Conservation (phyloP, 2,329 filamentous ascomycete genomes). For the Botryotinia calthae region DNA sequence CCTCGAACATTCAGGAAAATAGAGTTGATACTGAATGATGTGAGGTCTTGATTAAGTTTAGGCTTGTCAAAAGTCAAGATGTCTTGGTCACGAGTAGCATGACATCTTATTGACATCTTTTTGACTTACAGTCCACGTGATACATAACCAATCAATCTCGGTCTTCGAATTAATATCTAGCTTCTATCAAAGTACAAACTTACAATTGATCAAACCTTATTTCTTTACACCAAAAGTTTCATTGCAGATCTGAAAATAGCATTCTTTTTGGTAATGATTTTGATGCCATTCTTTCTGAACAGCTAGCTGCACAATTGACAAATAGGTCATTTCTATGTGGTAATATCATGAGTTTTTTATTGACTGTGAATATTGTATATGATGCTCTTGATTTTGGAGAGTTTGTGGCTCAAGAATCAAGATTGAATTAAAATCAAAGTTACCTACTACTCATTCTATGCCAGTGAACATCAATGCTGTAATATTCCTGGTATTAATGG, state of each 20-base stretch:
- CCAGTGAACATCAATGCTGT: not conserved
- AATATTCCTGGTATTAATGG: not conserved
- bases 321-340: no score
- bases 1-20: not conserved
- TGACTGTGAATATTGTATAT: no score
- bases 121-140: not conserved
- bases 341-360: no score
- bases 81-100: not conserved
- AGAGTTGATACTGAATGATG: not conserved
- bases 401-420: no score
- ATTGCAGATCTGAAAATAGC: not conserved
- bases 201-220: not conserved
- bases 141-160: not conserved
- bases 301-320: not conserved
- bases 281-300: no score
- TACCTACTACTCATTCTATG: no score
- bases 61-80: not conserved
- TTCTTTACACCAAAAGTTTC: not conserved
- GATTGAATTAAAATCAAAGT: no score
- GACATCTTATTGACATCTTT: not conserved
- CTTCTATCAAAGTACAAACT: not conserved
- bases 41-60: not conserved
- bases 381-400: no score
- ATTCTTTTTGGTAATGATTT: not conserved
- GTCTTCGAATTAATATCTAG: not conserved